A percentile compares a stretch with the other conserved stretches of the same genome.
These are phyloP conservation scores for Rhododendron kiyosumense DNA, from an alignment of 148 eudicot genomes.

Conservation along the genomic window DNA sequence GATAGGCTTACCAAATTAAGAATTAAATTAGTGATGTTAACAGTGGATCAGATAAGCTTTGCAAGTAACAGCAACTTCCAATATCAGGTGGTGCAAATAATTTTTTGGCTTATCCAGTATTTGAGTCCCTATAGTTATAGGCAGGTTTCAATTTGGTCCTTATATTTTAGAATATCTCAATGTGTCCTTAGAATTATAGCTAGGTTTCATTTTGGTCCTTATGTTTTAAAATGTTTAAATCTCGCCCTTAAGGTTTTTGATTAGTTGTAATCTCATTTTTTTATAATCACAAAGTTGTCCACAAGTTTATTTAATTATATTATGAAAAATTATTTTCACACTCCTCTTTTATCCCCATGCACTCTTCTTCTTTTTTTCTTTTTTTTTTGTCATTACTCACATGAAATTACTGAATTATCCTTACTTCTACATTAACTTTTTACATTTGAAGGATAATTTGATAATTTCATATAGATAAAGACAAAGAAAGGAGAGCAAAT, in stretches of 20 bases:
- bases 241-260: not conserved
- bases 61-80: not conserved
- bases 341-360: too few relatives aligned
- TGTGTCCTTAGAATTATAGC: not conserved
- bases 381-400: too few relatives aligned
- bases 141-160: not conserved
- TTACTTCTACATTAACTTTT: too few relatives aligned
- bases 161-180: not conserved
- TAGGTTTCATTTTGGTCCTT: not conserved
- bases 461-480: too few relatives aligned
- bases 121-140: not conserved
- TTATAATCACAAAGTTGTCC: too few relatives aligned
- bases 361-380: too few relatives aligned
- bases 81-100: not conserved
- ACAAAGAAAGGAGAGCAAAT: too few relatives aligned
- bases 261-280: not conserved
- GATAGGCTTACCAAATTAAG: not conserved
- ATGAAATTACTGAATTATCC: too few relatives aligned
- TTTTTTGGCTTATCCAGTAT: not conserved
- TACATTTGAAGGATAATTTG: too few relatives aligned
- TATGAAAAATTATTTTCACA: too few relatives aligned
- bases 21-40: not conserved
- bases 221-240: too few relatives aligned
- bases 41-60: not conserved
- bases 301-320: too few relatives aligned